Conservation (phyloP, 73 alveolate genomes). For the Paraurostyla sp. region DNA sequence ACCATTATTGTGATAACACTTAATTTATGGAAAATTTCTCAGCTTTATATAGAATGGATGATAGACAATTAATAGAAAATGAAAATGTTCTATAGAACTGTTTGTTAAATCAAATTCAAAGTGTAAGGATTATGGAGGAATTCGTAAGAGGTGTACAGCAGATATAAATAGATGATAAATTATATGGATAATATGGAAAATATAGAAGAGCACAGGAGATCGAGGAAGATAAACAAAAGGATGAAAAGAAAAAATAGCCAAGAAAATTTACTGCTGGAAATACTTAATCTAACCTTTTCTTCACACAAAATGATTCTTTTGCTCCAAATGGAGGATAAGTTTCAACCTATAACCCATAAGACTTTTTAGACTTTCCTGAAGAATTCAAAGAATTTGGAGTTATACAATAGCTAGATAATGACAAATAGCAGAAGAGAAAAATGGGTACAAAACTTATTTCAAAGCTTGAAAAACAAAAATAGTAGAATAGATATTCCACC, state of each 20-base stretch:
- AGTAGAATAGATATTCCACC: neutral
- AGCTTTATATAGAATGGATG: neutral
- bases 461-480: neutral
- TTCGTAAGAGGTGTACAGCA: neutral
- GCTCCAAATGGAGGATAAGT: no score
- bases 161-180: neutral
- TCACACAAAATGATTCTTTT: no score
- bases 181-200: neutral
- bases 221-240: no score
- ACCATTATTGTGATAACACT: neutral
- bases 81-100: neutral
- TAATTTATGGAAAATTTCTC: neutral
- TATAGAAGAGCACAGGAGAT: no score
- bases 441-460: neutral
- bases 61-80: neutral
- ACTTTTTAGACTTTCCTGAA: slow-evolving; percentile 21
- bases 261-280: no score
- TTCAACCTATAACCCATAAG: neutral
- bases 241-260: no score
- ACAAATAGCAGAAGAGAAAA: neutral
- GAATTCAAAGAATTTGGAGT: slow-evolving; percentile 30
- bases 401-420: neutral
- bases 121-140: neutral
- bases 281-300: no score
- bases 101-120: neutral